A percentile compares a stretch with the other conserved stretches of the same genome.
Conservation (phyloP, 1,284 basidiomycete genomes). For the Neolentinus lepideus region DNA sequence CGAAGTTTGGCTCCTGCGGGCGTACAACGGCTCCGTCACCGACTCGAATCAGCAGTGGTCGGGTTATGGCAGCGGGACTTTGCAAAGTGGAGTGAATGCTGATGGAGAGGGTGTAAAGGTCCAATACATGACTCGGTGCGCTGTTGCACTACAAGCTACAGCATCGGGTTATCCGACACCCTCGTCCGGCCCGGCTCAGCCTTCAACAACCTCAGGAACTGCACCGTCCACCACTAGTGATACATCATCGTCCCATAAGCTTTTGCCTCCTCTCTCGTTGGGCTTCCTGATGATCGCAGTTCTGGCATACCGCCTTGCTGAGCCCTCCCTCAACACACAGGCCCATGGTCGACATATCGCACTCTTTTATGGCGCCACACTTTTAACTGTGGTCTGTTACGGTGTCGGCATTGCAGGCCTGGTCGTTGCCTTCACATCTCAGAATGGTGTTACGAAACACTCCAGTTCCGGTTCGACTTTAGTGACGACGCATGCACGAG, state of each 20-base stretch:
- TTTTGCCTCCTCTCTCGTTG: slow-evolving; percentile 56
- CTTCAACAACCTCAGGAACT: slow-evolving; percentile 7
- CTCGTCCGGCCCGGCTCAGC: slow-evolving; percentile 3
- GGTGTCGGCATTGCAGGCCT: slow-evolving; percentile 55
- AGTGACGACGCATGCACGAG: slow-evolving; percentile 53
- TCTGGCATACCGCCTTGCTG: slow-evolving; percentile 45
- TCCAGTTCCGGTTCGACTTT: slow-evolving; percentile 28
- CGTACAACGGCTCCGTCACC: slow-evolving; percentile 53
- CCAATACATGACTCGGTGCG: slow-evolving; percentile 54
- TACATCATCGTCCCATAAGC: slow-evolving; percentile 57
- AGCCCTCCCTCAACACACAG: slow-evolving; percentile 27
- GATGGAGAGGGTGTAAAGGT: slow-evolving; percentile 60
- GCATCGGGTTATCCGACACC: slow-evolving; percentile 15
- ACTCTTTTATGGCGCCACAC: slow-evolving; percentile 28
- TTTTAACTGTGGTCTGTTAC: slow-evolving; percentile 45
- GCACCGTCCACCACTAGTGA: slow-evolving; percentile 31
- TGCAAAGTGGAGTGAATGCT: slow-evolving; percentile 55
- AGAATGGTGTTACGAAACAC: slow-evolving; percentile 28
- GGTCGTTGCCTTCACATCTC: slow-evolving; percentile 53
- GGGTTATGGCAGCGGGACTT: slow-evolving; percentile 52
- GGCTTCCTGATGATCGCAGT: slow-evolving; percentile 47
- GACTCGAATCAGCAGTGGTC: slow-evolving; percentile 50
- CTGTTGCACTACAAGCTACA: slow-evolving; percentile 25
- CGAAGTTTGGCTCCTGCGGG: slow-evolving; percentile 71
- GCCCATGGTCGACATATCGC: slow-evolving; percentile 14